Base-by-base conservation (phyloP, 2,329 filamentous ascomycete genomes). In the Penicillium sp. region DNA sequence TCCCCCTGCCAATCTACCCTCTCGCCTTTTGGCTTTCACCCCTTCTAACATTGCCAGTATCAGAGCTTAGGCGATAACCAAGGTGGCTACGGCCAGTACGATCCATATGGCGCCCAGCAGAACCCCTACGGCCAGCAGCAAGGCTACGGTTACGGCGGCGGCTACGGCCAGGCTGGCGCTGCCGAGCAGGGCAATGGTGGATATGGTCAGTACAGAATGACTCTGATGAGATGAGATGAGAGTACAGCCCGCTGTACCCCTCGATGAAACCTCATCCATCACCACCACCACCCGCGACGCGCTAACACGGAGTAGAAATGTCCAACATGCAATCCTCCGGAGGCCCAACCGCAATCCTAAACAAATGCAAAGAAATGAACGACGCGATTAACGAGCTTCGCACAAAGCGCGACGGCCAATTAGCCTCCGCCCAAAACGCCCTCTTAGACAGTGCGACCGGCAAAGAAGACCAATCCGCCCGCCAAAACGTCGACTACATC, bases 291-390 rank as follows among this genome's bases (percentile, higher is more conserved):
- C n/a, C n/a, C n/a, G n/a, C n/a, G n/a, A n/a, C n/a, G n/a, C n/a
- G 26, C 15, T 0, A 71, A n/a, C n/a, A n/a, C n/a, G n/a, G n/a
- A n/a, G n/a, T 59, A 76, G 77, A 75, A 71, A 79, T 80, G 75
- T 62, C 61, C 51, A 63, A 64, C 58, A 54, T 63, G 55, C 67
- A 55, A 33, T 66, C 65, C 30, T 54, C 59, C 29, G 66, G 74
- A 61, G 84, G 91, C 70, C 85, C 88, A 36, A 91, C 90, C 68
- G 84, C 84, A 50, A 88, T 96, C 61, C 82, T 97, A 54, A 90
- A 95, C 75, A 88, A 94, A 71, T 94, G 90, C 75, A 84, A 85
- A 52, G 85, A 90, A 39, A 88, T 97, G 69, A 88, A 91, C 70
- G 79, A 83, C 52, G 88, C 86, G 34, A 89, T 97, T 65, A 83